Conservation (phyloP, 1,284 basidiomycete species). For the Meripilus lineatus region DNA sequence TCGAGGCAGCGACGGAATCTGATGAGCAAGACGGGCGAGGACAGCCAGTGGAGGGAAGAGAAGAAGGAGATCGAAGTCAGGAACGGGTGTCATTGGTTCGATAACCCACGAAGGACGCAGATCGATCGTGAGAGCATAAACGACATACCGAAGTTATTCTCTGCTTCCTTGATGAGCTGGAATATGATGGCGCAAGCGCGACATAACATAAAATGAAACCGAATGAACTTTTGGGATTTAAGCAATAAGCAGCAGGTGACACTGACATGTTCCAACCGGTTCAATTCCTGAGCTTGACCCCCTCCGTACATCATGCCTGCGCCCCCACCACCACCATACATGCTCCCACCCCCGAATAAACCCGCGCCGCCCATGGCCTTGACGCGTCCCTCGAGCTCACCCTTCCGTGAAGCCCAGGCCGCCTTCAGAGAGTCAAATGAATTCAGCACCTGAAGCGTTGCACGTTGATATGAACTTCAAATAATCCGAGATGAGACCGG, state of each 20-base stretch:
- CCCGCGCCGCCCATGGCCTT: conserved; percentile 25
- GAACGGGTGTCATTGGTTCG: not conserved
- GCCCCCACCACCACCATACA: conserved; percentile 19
- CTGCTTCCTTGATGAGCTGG: conserved; percentile 31
- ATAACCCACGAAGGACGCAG: too few species aligned
- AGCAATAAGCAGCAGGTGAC: not conserved
- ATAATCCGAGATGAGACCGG: not conserved
- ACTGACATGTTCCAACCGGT: conserved; percentile 28
- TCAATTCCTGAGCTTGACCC: conserved; percentile 27
- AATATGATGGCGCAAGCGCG: not conserved
- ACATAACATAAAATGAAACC: not conserved
- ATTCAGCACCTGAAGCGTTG: conserved; percentile 22
- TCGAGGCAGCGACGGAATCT: conserved; percentile 32
- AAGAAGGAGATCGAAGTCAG: not conserved
- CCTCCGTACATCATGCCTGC: conserved; percentile 14
- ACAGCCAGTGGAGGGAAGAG: not conserved
- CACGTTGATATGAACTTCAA: not conserved
- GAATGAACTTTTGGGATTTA: not conserved
- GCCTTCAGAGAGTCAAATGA: conserved; percentile 29
- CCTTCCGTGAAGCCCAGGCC: conserved; percentile 30
- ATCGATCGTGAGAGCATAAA: conserved; percentile 1
- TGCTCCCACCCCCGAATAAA: conserved; percentile 25
- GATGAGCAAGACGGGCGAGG: not conserved
- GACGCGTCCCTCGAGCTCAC: conserved; percentile 26
- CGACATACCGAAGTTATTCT: conserved; percentile 26